Base-by-base conservation (phyloP, 805 yeast genomes). In the Candida railenensis region DNA sequence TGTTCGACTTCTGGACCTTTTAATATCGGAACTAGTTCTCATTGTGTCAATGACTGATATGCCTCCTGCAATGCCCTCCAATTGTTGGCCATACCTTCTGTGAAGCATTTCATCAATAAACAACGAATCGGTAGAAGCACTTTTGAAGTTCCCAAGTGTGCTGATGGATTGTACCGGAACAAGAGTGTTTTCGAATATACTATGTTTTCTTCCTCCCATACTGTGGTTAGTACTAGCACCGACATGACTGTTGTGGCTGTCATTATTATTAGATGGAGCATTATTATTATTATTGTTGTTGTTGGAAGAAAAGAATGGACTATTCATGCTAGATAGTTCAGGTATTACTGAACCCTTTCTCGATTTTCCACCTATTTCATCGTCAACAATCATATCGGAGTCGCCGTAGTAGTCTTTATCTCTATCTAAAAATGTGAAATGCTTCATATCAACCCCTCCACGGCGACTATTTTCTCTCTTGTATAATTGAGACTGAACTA, bases 51-150 rank as follows among this genome's bases (percentile, higher is more conserved):
- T 5, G 4, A 22, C 22, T 7, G 20, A 16, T 21, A 14, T n/a
- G 3, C 33, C 33, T 22, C 19, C 36, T 8, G 12, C 22, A 9
- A 16, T 12, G 12, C 22, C 39, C 7, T 20, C 39, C 18, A 11
- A 4, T 7, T 43, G 25, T 22, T 34, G 21, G 5, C 67, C 68
- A 44, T 61, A 66, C 42, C 58, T 60, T 41, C 57, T 59, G 28
- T 62, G 57, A 21, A 67, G 49, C 18, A 64, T 50, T 40, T 67
- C 72, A 43, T 68, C 73, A 37, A 67, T 61, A 41, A 67, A 65
- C 32, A 66, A 48, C 20, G 71, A 65, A 47, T 69, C 75, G 34
- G 70, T 66, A 44, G 72, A 69, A 37, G 71, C 73, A 34, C 69
- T 66, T 34, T 67, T 58, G 42, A 66, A 59, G 42, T 66, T 66